These are phyloP conservation scores for Cercophora scortea DNA, from an alignment of 495 filamentous ascomycete species.

Conservation along the genomic window DNA sequence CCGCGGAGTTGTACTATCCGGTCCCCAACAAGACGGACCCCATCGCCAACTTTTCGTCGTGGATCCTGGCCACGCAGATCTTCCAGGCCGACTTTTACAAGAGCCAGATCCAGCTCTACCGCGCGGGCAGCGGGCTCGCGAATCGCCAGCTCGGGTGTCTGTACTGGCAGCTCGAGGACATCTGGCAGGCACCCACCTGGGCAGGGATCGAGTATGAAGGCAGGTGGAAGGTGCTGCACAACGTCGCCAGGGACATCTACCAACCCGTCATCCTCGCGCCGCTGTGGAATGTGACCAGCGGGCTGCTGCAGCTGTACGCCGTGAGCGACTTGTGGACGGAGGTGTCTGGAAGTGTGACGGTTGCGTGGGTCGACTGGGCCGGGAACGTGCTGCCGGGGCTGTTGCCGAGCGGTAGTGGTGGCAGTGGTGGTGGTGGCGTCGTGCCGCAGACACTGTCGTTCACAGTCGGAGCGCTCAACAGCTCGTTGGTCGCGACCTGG, in stretches of 20 bases:
- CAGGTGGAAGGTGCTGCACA: constrained; percentile 59
- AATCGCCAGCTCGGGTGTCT: constrained; percentile 55
- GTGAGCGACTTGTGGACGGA: constrained; percentile 48
- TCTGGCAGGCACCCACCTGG: constrained; percentile 65
- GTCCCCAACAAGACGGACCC: constrained; percentile 49
- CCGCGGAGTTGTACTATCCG: constrained; percentile 54
- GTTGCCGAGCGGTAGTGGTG: background rate
- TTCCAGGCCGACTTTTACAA: constrained; percentile 64
- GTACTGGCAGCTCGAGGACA: constrained; percentile 66
- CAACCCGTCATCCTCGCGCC: constrained; percentile 53
- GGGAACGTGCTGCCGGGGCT: constrained; percentile 6
- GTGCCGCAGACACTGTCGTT: constrained; percentile 29
- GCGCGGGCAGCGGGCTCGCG: constrained; percentile 51
- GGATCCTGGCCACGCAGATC: constrained; percentile 59
- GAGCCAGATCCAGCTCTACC: constrained; percentile 57
- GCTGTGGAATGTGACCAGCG: constrained; percentile 49
- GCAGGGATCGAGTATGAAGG: constrained; percentile 57
- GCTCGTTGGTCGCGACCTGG: constrained; percentile 43
- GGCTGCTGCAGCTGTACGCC: constrained; percentile 51
- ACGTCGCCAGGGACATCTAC: constrained; percentile 54
- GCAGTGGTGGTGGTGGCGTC: background rate
- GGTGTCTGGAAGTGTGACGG: constrained; percentile 14
- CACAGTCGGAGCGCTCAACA: constrained; percentile 53
- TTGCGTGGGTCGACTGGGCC: constrained; percentile 23
- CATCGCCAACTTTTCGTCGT: constrained; percentile 59